Base-by-base conservation (phyloP, 257 asterid species). In the Solanum corneliomulleri region DNA sequence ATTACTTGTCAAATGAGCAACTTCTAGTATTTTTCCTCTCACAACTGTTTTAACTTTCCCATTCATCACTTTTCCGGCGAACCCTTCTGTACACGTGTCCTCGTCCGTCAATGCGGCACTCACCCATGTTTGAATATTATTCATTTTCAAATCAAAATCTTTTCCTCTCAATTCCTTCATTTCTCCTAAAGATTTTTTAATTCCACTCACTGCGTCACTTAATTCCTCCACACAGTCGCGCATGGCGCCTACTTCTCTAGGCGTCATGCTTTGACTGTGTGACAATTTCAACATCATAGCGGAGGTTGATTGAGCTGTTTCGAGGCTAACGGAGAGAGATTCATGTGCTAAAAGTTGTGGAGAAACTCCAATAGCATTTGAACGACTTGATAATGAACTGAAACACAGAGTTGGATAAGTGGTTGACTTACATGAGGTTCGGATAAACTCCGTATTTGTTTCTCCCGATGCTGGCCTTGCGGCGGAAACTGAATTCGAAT, bases 61-160 rank as follows among this genome's bases (percentile, higher is more conserved):
- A 6, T 27, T 56, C 2, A 64, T 49, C 11, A 29, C 72, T 64
- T 72, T 84, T 52, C 84, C 89, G 18, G 27, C 41, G 37, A 91
- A 92, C 25, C 91, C 95, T 33, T 92, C 95, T 31, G 87, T 86
- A 88, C 93, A 92, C 4, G 95, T 92, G 16, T 88, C 92, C 21
- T 90, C 92, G 33, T 91, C 91, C 0, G 95, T 92, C 68, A 92
- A 56, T 39, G 95, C 95, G 11, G 93, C 95, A 31, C 95, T 92
- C 0, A 91, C 95, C 95, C 95, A 92, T 15, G 95, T 92, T 64
- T 91, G 88, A 15, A 91, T 78, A 78, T 92, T 91, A 58, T 29
- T 88, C 82, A 91, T 92, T 35, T 69, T 87, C 5, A 85, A 35
- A 15, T 14, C 85, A 68, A 90, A 91, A 2, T 85, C 62, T 0